phyloP scores from a whole-genome alignment of 139 green algal genomes.

The Ostreobium quekettii region DNA sequence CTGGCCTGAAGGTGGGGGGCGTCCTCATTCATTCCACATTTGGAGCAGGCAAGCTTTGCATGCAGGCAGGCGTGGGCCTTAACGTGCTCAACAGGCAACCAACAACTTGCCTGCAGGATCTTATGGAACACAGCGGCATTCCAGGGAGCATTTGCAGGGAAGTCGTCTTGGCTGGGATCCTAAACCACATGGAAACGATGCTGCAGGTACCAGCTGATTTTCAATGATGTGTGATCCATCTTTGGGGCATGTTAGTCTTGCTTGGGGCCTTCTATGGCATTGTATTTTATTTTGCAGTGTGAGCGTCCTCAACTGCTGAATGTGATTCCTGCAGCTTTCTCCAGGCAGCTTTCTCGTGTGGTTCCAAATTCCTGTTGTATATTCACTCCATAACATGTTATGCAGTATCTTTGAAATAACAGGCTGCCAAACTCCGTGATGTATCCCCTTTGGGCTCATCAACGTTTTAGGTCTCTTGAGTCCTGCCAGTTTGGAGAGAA shows the following conservation, averaged over 20 bases:
- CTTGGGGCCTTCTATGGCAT: neutral
- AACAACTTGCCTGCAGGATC: slow-evolving; percentile 77
- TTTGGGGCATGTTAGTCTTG: neutral
- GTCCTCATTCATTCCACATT: slow-evolving; percentile 85
- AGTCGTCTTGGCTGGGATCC: slow-evolving; percentile 42
- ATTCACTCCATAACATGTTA: too few species aligned
- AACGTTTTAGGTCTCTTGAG: too few species aligned
- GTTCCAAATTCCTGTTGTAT: neutral
- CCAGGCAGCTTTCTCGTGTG: neutral
- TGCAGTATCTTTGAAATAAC: too few species aligned
- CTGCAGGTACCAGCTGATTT: slow-evolving; percentile 23
- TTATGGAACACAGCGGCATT: slow-evolving; percentile 41
- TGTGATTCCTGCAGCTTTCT: neutral
- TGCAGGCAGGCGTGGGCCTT: slow-evolving; percentile 73
- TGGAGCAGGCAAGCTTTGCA: slow-evolving; percentile 44
- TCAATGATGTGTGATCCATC: slow-evolving; percentile 4
- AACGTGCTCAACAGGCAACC: slow-evolving; percentile 85
- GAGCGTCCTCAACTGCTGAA: neutral
- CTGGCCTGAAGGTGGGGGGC: slow-evolving; percentile 75
- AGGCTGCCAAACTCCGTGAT: too few species aligned
- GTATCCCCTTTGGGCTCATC: too few species aligned
- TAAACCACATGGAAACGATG: slow-evolving; percentile 43
- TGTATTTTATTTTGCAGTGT: neutral
- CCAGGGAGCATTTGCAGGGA: slow-evolving; percentile 7
- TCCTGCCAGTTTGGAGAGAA: too few species aligned